Percentiles rank a stretch among this genome's conserved stretches.
phyloP scores from a whole-genome alignment of 352 stramenopile species.

The Phytopythium vexans region DNA sequence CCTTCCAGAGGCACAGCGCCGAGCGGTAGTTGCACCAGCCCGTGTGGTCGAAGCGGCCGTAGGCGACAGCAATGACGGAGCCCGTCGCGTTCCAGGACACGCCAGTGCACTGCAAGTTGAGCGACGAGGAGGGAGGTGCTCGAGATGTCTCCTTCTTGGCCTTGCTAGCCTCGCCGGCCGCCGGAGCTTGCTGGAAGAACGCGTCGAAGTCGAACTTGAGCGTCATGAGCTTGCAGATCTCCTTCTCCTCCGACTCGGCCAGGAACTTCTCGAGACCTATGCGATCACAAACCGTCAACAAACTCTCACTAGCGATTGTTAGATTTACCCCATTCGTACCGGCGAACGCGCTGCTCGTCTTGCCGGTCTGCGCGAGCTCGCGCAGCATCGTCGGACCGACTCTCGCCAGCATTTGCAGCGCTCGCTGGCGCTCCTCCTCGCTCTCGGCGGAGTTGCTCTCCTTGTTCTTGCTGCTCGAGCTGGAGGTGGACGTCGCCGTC shows the following conservation, averaged over 20 bases:
- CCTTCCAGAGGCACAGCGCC: constrained; percentile 81
- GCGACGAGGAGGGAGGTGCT: constrained; percentile 13
- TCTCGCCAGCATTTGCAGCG: constrained; percentile 33
- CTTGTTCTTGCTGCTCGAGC: constrained; percentile 14
- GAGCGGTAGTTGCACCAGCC: constrained; percentile 88
- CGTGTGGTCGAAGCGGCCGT: constrained; percentile 80
- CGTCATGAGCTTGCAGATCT: constrained; percentile 54
- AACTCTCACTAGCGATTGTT: background rate
- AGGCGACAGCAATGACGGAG: constrained; percentile 77
- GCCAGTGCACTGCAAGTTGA: constrained; percentile 78
- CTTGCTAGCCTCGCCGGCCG: constrained; percentile 4
- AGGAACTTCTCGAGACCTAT: constrained; percentile 55
- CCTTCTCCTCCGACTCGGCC: constrained; percentile 64
- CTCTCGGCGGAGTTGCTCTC: constrained; percentile 19
- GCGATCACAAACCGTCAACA: background rate
- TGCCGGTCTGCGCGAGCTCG: constrained; percentile 47
- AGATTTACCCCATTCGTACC: constrained; percentile 12
- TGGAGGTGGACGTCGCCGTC: constrained; percentile 7
- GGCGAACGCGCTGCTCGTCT: constrained; percentile 41
- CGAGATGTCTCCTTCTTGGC: constrained; percentile 14
- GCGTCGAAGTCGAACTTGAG: constrained; percentile 70
- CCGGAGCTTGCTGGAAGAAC: constrained; percentile 47
- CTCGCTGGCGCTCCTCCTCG: constrained; percentile 32
- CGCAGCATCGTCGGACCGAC: constrained; percentile 52
- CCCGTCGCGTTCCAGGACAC: constrained; percentile 87